These are phyloP conservation scores for Phaeomoniella chlamydospora DNA, from an alignment of 2,329 filamentous ascomycete genomes.

Conservation along the genomic window DNA sequence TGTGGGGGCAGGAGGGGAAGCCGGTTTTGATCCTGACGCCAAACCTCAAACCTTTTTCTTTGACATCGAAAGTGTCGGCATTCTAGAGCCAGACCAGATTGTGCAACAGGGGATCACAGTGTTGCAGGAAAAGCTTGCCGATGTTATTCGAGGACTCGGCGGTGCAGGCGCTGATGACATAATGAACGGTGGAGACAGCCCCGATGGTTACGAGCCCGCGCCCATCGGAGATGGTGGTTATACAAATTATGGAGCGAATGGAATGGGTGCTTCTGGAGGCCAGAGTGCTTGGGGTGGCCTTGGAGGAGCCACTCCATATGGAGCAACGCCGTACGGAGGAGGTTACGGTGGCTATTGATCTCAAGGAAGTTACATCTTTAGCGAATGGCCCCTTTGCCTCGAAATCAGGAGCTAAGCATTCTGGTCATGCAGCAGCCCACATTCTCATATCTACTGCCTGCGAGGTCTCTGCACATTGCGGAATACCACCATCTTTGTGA, in stretches of 20 bases:
- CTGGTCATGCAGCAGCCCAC: too few species aligned
- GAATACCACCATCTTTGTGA: too few species aligned
- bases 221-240: constrained; percentile 27
- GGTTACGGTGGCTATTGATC: constrained; percentile 15
- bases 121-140: constrained; percentile 79
- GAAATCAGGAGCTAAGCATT: too few species aligned
- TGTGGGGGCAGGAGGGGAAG: constrained; percentile 51
- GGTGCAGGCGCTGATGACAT: constrained; percentile 27
- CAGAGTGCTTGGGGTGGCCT: constrained; percentile 52
- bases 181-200: constrained; percentile 33
- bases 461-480: too few species aligned
- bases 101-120: constrained; percentile 78
- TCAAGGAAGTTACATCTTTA: neutral
- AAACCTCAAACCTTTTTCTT: constrained; percentile 78
- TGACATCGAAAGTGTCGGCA: constrained; percentile 80
- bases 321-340: constrained; percentile 46
- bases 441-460: too few species aligned
- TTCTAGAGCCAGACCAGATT: constrained; percentile 77
- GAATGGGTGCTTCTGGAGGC: constrained; percentile 31
- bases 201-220: constrained; percentile 31
- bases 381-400: too few species aligned
- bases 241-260: constrained; percentile 28
- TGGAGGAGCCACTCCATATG: constrained; percentile 41
- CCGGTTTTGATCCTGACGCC: constrained; percentile 83
- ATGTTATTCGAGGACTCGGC: constrained; percentile 51